A percentile compares a stretch with the other conserved stretches of the same genome.
phyloP scores from a whole-genome alignment of 2,329 filamentous ascomycete genomes.

The Alternaria metachromatica region DNA sequence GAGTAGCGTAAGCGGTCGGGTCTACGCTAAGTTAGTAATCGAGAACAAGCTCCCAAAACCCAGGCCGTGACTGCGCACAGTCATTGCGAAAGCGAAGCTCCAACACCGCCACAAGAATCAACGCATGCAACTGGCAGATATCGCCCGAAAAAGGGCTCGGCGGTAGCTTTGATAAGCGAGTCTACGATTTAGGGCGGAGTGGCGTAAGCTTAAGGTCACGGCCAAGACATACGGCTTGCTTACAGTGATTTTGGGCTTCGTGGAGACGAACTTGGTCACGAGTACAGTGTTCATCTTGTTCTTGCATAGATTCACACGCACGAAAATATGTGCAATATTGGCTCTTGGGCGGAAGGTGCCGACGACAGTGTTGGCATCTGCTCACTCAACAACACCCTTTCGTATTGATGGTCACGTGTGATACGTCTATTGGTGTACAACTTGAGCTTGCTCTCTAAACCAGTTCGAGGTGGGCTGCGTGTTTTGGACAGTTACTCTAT shows the following conservation, averaged over 20 bases:
- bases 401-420: background rate
- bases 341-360: background rate
- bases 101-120: background rate
- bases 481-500: background rate
- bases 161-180: background rate
- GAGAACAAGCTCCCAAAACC: background rate
- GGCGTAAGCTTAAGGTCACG: slow-evolving; percentile 4
- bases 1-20: background rate
- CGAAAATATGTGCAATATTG: no score
- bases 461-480: background rate
- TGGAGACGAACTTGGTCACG: background rate
- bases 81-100: background rate
- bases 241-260: background rate
- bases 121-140: background rate
- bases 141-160: no score
- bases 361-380: background rate
- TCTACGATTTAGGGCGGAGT: background rate
- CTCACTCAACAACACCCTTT: background rate
- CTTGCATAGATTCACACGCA: background rate
- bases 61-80: background rate
- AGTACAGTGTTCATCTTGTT: background rate
- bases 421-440: background rate
- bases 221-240: slow-evolving; percentile 17
- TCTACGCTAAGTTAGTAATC: background rate
- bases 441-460: background rate